A percentile compares a stretch with the other conserved stretches of the same genome.
These are phyloP conservation scores for Aurantiochytrium sp. DNA, from an alignment of 108 stramenopile genomes.

Conservation along the genomic window DNA sequence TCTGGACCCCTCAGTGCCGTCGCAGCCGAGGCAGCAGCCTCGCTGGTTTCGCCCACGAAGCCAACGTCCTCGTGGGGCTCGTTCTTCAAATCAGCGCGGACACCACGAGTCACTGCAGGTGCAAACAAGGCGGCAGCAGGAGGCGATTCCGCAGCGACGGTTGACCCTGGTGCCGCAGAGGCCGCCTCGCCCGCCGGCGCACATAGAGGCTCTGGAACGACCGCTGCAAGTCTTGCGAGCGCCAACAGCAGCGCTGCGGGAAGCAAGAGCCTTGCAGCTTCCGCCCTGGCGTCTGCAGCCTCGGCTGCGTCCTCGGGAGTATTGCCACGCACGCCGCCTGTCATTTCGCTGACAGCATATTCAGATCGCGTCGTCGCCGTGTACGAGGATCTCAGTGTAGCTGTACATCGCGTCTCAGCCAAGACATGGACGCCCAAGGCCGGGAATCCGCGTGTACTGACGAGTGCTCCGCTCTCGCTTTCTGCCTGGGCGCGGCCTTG, in stretches of 20 bases:
- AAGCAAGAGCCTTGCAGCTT: background rate
- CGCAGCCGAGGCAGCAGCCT: background rate
- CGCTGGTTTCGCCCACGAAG: background rate
- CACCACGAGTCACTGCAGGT: no score
- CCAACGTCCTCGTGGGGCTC: background rate
- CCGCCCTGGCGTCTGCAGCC: background rate
- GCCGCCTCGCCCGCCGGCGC: background rate
- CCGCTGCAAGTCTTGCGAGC: no score
- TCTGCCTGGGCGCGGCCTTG: slow-evolving; percentile 8
- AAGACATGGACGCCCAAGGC: background rate
- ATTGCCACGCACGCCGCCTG: background rate
- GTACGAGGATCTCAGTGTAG: background rate
- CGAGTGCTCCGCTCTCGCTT: background rate
- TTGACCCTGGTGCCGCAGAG: background rate
- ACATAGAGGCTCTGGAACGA: no score
- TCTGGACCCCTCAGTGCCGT: background rate
- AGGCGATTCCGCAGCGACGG: background rate
- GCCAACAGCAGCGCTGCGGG: background rate
- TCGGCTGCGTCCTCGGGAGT: background rate
- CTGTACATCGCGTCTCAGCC: background rate
- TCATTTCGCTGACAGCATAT: background rate
- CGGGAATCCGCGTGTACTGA: background rate
- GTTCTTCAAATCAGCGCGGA: background rate
- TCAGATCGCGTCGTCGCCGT: background rate
- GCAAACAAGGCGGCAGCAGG: no score